These are phyloP conservation scores for Microglena sp. DNA, from an alignment of 139 green algal species.

Conservation along the genomic window DNA sequence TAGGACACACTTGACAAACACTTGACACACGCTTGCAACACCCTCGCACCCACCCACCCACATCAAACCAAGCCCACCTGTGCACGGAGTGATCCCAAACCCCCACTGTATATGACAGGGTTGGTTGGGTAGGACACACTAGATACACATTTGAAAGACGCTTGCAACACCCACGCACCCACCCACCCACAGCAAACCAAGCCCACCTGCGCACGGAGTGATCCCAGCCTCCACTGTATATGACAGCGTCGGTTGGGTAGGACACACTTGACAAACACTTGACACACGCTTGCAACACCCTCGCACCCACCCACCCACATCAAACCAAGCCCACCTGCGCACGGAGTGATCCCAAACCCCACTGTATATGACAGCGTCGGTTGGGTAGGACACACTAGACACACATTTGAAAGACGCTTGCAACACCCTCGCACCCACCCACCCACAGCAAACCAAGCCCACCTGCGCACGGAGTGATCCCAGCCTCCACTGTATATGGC, in stretches of 20 bases:
- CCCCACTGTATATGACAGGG: too few species aligned
- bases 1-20: too few species aligned
- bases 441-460: not conserved
- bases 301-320: not conserved
- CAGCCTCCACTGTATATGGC: slow-evolving; percentile 57
- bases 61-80: not conserved
- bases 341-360: too few species aligned
- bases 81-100: too few species aligned
- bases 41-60: not conserved
- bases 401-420: not conserved
- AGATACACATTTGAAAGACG: not conserved
- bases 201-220: slow-evolving; percentile 47
- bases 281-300: not conserved
- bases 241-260: too few species aligned
- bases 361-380: too few species aligned
- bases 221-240: too few species aligned
- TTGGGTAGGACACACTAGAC: too few species aligned
- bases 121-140: too few species aligned
- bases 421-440: not conserved
- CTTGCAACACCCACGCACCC: not conserved
- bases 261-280: too few species aligned
- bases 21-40: not conserved
- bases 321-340: not conserved
- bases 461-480: slow-evolving; percentile 69
- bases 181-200: not conserved